Base-by-base conservation (phyloP, 2,329 filamentous ascomycete genomes). In the Didymella lethalis region DNA sequence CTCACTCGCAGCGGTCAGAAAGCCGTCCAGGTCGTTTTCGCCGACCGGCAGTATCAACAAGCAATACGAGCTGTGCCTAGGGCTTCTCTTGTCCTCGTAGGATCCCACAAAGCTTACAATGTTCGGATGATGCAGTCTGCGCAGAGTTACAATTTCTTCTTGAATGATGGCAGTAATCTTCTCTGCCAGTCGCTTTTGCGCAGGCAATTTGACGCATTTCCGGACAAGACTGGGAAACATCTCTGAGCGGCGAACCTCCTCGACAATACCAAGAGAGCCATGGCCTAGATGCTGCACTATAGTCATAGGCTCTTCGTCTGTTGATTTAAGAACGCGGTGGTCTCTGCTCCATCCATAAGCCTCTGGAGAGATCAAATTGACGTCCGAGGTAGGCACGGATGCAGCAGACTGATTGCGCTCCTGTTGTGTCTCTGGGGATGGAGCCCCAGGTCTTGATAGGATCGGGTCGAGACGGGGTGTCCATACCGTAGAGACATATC, bases 41-140 rank as follows among this genome's bases (percentile, higher is more conserved):
- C 65, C 63, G 0, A 64, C 63, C 11, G 63, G 64, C 18, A 40
- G 23, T 57, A 67, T 64, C 34, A 65, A 57, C 1, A 65, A 32
- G 18, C 55, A 65, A 34, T 64, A 65, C 18, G 61, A 64, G 16
- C 57, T 44, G 4, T 48, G 48, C 7, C 32, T 41, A 5, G 18
- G 23, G 14, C 44, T 36, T 8, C 34, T 59, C 4, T 20, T 45
- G 25, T 65, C 61, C 14, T 53, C 48, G 31, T 65, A 64, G 8
- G 55, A 60, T 8, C 61, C 64, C 8, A 67, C 45, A 6, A 65
- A 52, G 7, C 56, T 55, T 16, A 65, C 57, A n/a, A 65, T 61
- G 28, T 65, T 59, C n/a, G 44, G 31, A 29, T 63, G 63, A 7
- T 20, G 7, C 0, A 67, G 46, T 0, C n/a, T 38, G 25, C 59